A percentile compares a stretch with the other conserved stretches of the same genome.
phyloP scores from a whole-genome alignment of 176 grass and related monocot genomes.

The Oryza glumipatula region DNA sequence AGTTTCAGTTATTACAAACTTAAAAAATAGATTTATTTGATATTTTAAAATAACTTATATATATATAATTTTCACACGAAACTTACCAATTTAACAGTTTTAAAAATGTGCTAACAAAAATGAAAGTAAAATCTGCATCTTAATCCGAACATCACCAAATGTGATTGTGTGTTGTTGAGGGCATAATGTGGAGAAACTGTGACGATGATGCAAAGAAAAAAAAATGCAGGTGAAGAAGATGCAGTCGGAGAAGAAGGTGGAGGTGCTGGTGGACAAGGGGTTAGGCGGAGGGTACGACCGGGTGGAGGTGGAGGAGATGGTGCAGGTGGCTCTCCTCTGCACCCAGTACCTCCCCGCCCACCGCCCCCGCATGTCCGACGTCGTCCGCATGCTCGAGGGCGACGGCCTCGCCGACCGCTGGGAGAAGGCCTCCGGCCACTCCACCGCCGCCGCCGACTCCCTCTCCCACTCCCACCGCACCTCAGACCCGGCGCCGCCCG shows the following conservation, averaged over 20 bases:
- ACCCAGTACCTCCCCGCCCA: slow-evolving; percentile 86
- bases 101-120: no score
- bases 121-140: no score
- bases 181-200: no score
- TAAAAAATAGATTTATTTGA: no score
- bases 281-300: slow-evolving; percentile 61
- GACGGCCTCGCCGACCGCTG: slow-evolving; percentile 91
- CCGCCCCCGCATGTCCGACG: slow-evolving; percentile 89
- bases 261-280: slow-evolving; percentile 78
- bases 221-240: slow-evolving; percentile 87
- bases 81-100: no score
- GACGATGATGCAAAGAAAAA: no score
- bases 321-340: slow-evolving; percentile 87
- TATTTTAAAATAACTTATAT: no score
- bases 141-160: no score
- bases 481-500: slow-evolving; percentile 25
- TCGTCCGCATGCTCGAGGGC: slow-evolving; percentile 92
- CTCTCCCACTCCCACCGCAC: slow-evolving; percentile 52
- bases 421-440: slow-evolving; percentile 55
- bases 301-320: slow-evolving; percentile 94
- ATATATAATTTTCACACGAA: no score
- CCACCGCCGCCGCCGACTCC: no score
- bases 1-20: no score
- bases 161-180: no score
- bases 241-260: slow-evolving; percentile 93